These are phyloP conservation scores for Paramecium biaurelia DNA, from an alignment of 73 alveolate species.

Conservation along the genomic window DNA sequence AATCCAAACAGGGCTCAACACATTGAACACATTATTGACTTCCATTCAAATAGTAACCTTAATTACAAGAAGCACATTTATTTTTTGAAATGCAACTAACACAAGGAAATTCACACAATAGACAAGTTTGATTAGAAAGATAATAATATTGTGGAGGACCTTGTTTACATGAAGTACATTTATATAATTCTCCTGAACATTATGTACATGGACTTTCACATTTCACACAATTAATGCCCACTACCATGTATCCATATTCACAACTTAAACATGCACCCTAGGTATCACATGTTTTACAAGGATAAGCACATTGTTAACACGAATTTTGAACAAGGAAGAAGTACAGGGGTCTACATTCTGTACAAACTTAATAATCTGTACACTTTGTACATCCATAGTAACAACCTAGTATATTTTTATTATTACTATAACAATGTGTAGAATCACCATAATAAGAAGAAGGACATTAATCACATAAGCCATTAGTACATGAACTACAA, in stretches of 20 bases:
- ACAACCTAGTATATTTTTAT: neutral
- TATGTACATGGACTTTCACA: neutral
- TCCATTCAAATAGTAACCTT: neutral
- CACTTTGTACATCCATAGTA: neutral
- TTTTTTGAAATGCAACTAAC: neutral
- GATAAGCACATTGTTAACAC: neutral
- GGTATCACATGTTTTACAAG: neutral
- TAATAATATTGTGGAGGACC: neutral
- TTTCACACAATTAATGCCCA: neutral
- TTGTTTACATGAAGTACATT: neutral
- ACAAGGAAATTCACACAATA: neutral
- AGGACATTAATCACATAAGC: neutral
- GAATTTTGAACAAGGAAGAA: neutral
- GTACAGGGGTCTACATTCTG: neutral
- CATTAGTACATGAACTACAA: conserved; percentile 14
- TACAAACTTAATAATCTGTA: neutral
- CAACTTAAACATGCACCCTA: neutral
- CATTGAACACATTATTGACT: neutral
- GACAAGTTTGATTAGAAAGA: neutral
- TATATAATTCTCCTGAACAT: neutral
- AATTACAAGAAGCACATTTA: neutral
- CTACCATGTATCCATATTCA: neutral
- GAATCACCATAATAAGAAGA: neutral
- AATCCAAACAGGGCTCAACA: neutral
- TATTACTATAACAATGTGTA: neutral